phyloP scores from a whole-genome alignment of 148 eudicot genomes.

The Spergularia marina region DNA sequence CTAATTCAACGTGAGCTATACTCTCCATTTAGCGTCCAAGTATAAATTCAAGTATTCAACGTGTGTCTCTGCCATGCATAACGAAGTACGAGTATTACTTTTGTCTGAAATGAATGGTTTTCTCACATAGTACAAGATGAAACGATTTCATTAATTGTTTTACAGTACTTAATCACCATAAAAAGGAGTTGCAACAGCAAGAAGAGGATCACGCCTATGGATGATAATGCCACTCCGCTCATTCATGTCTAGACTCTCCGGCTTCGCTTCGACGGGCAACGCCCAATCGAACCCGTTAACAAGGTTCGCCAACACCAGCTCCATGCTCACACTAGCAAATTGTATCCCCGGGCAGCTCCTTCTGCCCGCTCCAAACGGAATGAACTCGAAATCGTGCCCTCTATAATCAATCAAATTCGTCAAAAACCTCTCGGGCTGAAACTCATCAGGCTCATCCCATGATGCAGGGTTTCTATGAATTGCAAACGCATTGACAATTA shows the following conservation, averaged over 20 bases:
- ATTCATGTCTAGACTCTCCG: constrained; percentile 19
- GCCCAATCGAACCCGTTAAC: constrained; percentile 26
- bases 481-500: constrained; percentile 33
- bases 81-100: too few relatives aligned
- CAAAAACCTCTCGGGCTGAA: constrained; percentile 35
- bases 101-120: too few relatives aligned
- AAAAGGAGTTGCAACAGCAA: constrained; percentile 16
- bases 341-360: constrained; percentile 33
- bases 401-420: constrained; percentile 16
- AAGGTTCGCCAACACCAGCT: constrained; percentile 29
- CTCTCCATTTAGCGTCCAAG: too few relatives aligned
- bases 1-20: too few relatives aligned
- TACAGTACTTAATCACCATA: not conserved
- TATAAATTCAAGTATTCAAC: too few relatives aligned
- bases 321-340: constrained; percentile 19
- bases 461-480: constrained; percentile 30
- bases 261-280: constrained; percentile 20
- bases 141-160: too few relatives aligned
- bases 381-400: constrained; percentile 27
- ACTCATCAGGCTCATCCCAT: constrained; percentile 36
- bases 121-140: too few relatives aligned
- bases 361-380: constrained; percentile 43
- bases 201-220: constrained; percentile 25
- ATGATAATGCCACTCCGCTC: constrained; percentile 17
- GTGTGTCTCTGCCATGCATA: too few relatives aligned